Base-by-base conservation (phyloP, 768 basidiomycete genomes). In the Asterophora parasitica region DNA sequence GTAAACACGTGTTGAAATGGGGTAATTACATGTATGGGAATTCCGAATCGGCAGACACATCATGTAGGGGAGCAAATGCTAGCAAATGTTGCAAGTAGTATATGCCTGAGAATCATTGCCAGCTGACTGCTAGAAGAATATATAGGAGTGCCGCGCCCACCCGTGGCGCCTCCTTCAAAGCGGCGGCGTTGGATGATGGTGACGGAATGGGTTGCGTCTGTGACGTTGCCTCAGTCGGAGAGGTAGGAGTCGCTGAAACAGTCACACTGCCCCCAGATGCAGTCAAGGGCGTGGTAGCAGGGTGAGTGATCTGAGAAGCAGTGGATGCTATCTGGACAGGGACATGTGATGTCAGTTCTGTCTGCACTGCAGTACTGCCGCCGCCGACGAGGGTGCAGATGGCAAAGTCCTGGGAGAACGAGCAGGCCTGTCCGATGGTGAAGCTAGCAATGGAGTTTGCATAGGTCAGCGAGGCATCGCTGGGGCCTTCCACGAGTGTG, bases 401-500 rank as follows among this genome's bases (percentile, higher is more conserved):
- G 10, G 64, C 63, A 37, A 59, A 55, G 20, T 49, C 55, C 32
- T 60, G 54, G 36, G 58, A 55, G 44, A 64, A 58, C 0, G 58
- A 53, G 44, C 63, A 65, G 6, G 30, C 32, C 40, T 60, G 47
- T 15, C 54, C 63, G 32, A 63, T 53, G 3, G 63, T 63, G 23
- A 65, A 53, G 9, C 44, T 39, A 4, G 59, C 62, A 12, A 27
- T 48, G 11, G 60, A 46, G 42, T 65, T 61, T 27, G 53, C 64
- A 53, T 68, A 72, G 11, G 68, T 71, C 46, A 73, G 53, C 16
- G 64, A 65, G 11, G 69, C 73, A 37, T 66, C 66, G 43, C 59
- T 59, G 1, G 74, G 54, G 9, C 71, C 74, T 54, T 71, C 68
- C 37, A 75, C 65, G n/a, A 77, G 65, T 0, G 74, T 75, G 6